Base-by-base conservation (phyloP, 2,329 filamentous ascomycete species). In the Rhinocladiella similis region DNA sequence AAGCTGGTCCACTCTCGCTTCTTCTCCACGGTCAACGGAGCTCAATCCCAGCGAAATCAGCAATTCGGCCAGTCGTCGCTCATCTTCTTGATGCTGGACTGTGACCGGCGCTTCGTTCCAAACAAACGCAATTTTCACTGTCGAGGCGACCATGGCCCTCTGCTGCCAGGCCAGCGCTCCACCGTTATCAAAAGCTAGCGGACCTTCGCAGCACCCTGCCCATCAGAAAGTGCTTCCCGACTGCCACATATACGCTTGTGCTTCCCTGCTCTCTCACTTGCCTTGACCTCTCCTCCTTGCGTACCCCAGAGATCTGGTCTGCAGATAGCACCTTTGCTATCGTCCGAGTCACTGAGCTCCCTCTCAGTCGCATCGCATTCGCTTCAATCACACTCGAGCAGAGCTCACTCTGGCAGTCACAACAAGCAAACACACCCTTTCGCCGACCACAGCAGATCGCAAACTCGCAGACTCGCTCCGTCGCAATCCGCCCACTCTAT, bases 331-430 rank as follows among this genome's bases (percentile, higher is more conserved):
- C 29, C 29, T 54, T 22, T 53, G 48, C 59, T 61, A 48, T 61
- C 56, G 59, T 56, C 50, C 59, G 59, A 61, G 55, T 50, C 42
- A 19, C 59, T 61, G 59, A 61, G 59, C 59, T 61, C 59, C 59
- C 59, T 61, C 59, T 61, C 59, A 57, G 59, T 56, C 41, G 42
- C 33, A 42, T 48, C 29, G 18, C 57, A 6, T 54, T 57, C 35
- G 33, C 10, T 53, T 51, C 35, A 29, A 54, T 33, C 29, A 41
- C 4, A 41, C 47, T 50, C 51, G 57, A 60, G 57, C 57, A 57
- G 57, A 39, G 53, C 59, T 60, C 57, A 39, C 47, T 56, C 57
- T 54, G 16, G 35, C 52, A 45, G 56, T 49, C 50, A 38, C 39
- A 19, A 46, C 19, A n/a, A 38, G 29, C 33, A 42, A 19, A 33